Evolutionary conservation across 257 asterid species (phyloP), one percentile per base, ranked within the genome.

Genomic region (Plantago elongata): DNA sequence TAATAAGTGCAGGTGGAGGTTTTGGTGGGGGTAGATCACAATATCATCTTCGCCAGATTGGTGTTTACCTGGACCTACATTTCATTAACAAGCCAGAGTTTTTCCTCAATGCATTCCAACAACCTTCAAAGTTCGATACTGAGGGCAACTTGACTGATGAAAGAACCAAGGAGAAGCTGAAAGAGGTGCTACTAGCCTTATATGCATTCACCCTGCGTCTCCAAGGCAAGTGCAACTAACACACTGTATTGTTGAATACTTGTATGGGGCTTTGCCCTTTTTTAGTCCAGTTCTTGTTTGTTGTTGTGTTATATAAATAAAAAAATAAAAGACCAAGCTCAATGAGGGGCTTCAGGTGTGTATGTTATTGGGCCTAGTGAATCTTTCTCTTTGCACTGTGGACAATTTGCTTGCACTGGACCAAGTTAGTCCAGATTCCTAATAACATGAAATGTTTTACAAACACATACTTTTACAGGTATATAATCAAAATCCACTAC

Each of bases 11-110:
- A 0, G 94, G 95, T 30, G 98, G 95, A 40, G 69, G 80, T 13
- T 79, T 72, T 62, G 95, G 98, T 68, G 96, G 98, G 63, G 95
- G 86, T 2, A 77, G 90, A 57, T 64, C 95, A 5, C 98, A 91
- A 1, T 90, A 88, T 64, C 96, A 88, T 62, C 94, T 90, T 57
- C 94, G 96, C 6, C 98, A 90, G 80, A 80, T 48, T 13, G 98
- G 98, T 2, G 88, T 91, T 16, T 88, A 45, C 72, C 63, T 91
- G 42, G 86, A 91, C 66, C 92, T 91, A 38, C 98, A 91, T 69
- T 91, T 91, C 86, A 84, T 91, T 67, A 91, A 88, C 63, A 88
- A 86, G 70, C 98, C 98, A 0, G 93, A 91, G 77, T 70, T 89
- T 72, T 79, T 75, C 71, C 69, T 92, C 15, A 65, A 76, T 1